Base-by-base conservation (phyloP, 345 rosid species). In the Ailanthus altissimus region DNA sequence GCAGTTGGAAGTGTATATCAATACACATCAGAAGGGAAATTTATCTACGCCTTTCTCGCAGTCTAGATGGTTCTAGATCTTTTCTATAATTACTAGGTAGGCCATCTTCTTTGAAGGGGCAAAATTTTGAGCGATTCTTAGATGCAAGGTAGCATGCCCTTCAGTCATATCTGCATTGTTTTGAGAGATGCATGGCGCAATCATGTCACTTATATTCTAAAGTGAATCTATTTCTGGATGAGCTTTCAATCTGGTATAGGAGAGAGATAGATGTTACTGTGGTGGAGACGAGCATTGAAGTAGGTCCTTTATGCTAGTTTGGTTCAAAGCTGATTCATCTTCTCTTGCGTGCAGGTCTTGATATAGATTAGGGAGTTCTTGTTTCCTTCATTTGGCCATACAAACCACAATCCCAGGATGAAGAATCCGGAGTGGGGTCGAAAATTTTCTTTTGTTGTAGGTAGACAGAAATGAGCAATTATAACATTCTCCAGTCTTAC, bases 1-100 rank as follows among this genome's bases (percentile, higher is more conserved):
- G 75, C 81, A 90, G 80, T 85, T 91, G 86, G 90, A 90, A 76
- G 80, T 87, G 49, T 85, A 89, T 87, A 81, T 88, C 50, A 73
- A 77, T 64, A 79, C 62, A 51, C 81, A 59, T 51, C 93, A 83
- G 77, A 91, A 91, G 73, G 89, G 91, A 59, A 70, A 73, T 67
- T 87, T 75, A 84, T 80, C 75, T 51, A 14, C 28, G 42, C 40
- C 25, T 40, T n/a, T 18, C 58, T 45, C 56, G 12, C 70, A 1
- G 26, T 54, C 63, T 16, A 8, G 38, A 40, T 16, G 51, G 42
- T 69, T 70, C 74, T 21, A 15, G 36, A 49, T 49, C 69, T 71
- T 28, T 75, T 15, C 61, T 73, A 60, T 15, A 61, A 25, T 71
- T 80, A 54, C 23, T 67, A 79, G 86, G 80, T 81, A 67, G 50